Base-by-base conservation (phyloP, 345 rosid species). In the Orychophragmus violaceus region DNA sequence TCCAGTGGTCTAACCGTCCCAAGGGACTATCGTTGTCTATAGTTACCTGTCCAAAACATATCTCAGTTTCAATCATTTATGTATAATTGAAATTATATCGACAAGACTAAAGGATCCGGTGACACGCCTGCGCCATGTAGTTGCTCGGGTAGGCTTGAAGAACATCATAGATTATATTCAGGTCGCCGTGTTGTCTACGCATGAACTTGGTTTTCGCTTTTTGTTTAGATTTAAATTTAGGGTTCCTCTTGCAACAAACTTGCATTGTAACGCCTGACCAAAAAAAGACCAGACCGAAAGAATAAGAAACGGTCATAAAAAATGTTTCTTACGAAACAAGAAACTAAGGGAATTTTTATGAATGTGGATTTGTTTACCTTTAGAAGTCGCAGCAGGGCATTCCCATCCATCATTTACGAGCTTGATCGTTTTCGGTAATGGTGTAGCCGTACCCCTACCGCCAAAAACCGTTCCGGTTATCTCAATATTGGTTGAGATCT, bases 1-100 rank as follows among this genome's bases (percentile, higher is more conserved):
- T 90, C 99, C 99, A 94, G 29, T 82, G 86, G 60, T 94, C 96
- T 6, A 94, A 89, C 28, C 89, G 78, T 59, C 97, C 93, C 5
- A 94, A 57, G 0, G 96, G 93, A 36, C 75, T 77, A 62, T 35
- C 78, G 62, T 88, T 91, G 66, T 90, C 91, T 1, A 94, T 82
- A n/a, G 96, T 90, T 13, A 94, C 97, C 66, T 70, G 61, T 39
- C 5, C 51, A 36, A 49, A 24, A 25, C 30, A 69, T 17, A 35
- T n/a, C n/a, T 18, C 8, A 17, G 0, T 33, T 28, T 54, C 21
- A 23, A 7, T 57, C 45, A 1, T 6, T 32, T 56, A 13, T 37
- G 19, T 39, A 12, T 35, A 13, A n/a, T n/a, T n/a, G n/a, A n/a
- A n/a, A n/a, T n/a, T 39, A 41, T 41, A 66, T 44, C 5, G 8